phyloP scores from a whole-genome alignment of 306 rosid genomes.

The Casuarina cunninghamiana region DNA sequence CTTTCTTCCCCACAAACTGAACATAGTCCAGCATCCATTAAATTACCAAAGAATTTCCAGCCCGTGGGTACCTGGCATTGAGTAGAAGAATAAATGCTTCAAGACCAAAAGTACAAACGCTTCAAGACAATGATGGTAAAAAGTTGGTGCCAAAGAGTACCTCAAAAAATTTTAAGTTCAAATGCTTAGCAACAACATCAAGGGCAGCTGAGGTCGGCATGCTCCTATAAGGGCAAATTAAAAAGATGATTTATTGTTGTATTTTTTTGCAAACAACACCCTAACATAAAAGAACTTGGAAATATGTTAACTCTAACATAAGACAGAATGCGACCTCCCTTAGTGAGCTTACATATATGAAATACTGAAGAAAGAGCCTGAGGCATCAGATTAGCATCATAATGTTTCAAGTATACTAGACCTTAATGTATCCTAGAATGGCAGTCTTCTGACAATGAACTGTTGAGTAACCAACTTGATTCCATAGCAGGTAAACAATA shows the following conservation, averaged over 20 bases:
- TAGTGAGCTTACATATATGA: background rate
- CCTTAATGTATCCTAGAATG: background rate
- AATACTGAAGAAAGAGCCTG: background rate
- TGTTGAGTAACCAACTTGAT: background rate
- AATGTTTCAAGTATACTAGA: no score
- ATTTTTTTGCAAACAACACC: background rate
- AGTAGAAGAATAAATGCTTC: slow-evolving; percentile 6
- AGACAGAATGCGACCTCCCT: background rate
- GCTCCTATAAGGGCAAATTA: slow-evolving; percentile 63
- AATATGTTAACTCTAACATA: background rate
- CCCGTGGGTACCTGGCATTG: slow-evolving; percentile 89
- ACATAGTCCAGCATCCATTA: slow-evolving; percentile 96
- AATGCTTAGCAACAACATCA: slow-evolving; percentile 93
- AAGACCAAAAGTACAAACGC: slow-evolving; percentile 6
- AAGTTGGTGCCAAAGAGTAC: slow-evolving; percentile 36
- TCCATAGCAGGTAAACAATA: background rate
- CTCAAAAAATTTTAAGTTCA: slow-evolving; percentile 95
- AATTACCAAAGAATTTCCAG: slow-evolving; percentile 96
- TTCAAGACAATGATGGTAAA: slow-evolving; percentile 1
- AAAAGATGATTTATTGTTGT: slow-evolving; percentile 4
- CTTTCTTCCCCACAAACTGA: slow-evolving; percentile 99
- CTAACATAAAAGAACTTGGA: background rate
- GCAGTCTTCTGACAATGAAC: background rate
- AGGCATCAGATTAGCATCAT: background rate
- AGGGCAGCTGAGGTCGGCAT: slow-evolving; percentile 99